Conservation (phyloP, 495 filamentous ascomycete genomes). For the Penicillium verhagenii region DNA sequence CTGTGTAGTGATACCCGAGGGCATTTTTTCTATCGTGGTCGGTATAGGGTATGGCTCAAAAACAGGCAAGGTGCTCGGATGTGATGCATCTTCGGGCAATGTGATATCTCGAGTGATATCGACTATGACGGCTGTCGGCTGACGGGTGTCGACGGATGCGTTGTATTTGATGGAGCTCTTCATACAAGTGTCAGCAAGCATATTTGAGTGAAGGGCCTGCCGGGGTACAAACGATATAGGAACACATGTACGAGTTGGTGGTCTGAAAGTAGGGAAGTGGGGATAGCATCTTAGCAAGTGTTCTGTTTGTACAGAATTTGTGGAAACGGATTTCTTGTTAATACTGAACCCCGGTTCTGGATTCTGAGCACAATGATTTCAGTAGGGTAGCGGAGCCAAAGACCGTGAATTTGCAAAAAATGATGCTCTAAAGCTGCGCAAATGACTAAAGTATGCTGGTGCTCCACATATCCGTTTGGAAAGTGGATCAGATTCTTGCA, state of each 20-base stretch:
- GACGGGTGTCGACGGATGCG: not conserved
- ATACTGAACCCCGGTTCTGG: too few relatives aligned
- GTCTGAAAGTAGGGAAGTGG: not conserved
- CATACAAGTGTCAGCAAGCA: not conserved
- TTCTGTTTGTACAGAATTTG: not conserved
- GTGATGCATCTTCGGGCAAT: not conserved
- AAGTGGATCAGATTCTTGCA: too few relatives aligned
- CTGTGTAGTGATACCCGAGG: not conserved
- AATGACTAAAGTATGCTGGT: not conserved
- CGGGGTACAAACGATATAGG: not conserved
- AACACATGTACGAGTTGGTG: not conserved
- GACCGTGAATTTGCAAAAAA: not conserved
- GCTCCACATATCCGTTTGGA: not conserved
- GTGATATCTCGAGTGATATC: not conserved
- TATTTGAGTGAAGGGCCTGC: not conserved
- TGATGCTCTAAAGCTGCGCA: not conserved
- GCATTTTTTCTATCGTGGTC: not conserved
- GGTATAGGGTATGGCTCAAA: not conserved
- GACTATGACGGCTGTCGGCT: not conserved
- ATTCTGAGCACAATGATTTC: not conserved
- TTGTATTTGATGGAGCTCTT: not conserved
- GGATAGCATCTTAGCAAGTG: not conserved
- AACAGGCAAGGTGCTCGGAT: not conserved
- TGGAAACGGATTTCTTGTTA: too few relatives aligned
- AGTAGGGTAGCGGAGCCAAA: not conserved